Conservation (phyloP, 1,284 basidiomycete species). For the Austroboletus niveus region DNA sequence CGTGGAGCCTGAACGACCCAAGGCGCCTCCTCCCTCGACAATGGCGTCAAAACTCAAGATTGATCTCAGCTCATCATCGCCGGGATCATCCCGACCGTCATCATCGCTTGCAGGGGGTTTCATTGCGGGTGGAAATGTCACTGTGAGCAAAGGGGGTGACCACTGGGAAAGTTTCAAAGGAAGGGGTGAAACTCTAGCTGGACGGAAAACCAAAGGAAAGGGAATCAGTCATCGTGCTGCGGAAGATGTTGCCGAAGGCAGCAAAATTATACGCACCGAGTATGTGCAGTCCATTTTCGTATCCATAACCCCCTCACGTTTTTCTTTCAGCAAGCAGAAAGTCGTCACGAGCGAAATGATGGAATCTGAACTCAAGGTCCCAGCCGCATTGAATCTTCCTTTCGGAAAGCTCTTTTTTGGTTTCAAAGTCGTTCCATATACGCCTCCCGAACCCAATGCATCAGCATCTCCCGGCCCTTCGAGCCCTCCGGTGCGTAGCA, state of each 20-base stretch:
- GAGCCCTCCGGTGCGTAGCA: constrained; percentile 24
- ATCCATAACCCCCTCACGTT: constrained; percentile 8
- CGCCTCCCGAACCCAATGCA: constrained; percentile 43
- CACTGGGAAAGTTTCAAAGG: constrained; percentile 94
- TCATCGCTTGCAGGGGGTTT: constrained; percentile 73
- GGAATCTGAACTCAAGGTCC: constrained; percentile 77
- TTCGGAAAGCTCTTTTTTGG: constrained; percentile 95
- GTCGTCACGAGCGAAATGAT: constrained; percentile 84
- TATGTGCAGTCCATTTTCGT: constrained; percentile 41
- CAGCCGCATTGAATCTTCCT: constrained; percentile 87
- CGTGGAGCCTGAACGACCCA: constrained; percentile 88
- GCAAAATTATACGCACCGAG: constrained; percentile 89
- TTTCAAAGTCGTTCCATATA: constrained; percentile 75
- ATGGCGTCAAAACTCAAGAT: constrained; percentile 99
- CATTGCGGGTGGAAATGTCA: constrained; percentile 45
- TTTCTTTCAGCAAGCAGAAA: constrained; percentile 64
- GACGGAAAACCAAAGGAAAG: constrained; percentile 90
- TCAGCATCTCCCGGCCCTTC: constrained; percentile 29
- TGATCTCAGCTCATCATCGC: constrained; percentile 80
- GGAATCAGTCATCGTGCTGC: constrained; percentile 81
- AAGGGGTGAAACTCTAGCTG: constrained; percentile 83
- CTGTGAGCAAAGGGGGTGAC: constrained; percentile 71
- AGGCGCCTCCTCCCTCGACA: constrained; percentile 78
- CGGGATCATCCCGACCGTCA: constrained; percentile 76
- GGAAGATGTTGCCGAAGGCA: constrained; percentile 76